Evolutionary conservation across 1,284 basidiomycete genomes (phyloP).

Genomic region (Cryptococcus neoformans): DNA sequence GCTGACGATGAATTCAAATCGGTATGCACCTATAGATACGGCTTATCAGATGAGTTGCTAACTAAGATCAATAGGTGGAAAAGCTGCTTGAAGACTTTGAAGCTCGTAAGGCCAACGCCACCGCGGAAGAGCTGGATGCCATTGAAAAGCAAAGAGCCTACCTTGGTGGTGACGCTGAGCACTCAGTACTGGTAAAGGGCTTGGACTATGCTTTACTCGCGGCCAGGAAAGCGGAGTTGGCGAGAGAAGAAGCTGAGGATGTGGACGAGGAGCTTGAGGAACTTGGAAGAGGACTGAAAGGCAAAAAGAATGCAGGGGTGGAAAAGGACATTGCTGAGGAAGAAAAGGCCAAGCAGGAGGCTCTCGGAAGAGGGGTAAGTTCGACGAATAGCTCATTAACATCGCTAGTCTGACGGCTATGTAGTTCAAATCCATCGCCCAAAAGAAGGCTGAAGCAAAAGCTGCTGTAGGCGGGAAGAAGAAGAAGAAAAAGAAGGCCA

Average conservation of each 20-base stretch:
- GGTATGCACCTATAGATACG: conserved; percentile 17
- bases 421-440: conserved; percentile 46
- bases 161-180: conserved; percentile 81
- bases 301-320: conserved; percentile 6
- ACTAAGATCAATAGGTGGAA: conserved; percentile 58
- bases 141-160: conserved; percentile 73
- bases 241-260: conserved; percentile 56
- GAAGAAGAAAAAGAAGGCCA: conserved; percentile 55
- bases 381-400: neutral
- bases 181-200: conserved; percentile 82
- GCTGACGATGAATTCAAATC: conserved; percentile 45
- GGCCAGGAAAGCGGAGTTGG: conserved; percentile 67
- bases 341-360: conserved; percentile 45
- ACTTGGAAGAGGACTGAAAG: conserved; percentile 16
- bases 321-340: neutral
- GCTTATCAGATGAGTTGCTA: neutral
- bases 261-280: conserved; percentile 74
- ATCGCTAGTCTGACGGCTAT: neutral
- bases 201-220: conserved; percentile 82
- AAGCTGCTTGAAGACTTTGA: conserved; percentile 77
- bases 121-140: conserved; percentile 44
- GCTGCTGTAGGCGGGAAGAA: conserved; percentile 32
- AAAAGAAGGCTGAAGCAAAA: conserved; percentile 30
- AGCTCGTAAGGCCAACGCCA: conserved; percentile 53
- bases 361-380: conserved; percentile 38